Conservation (phyloP, 345 rosid genomes). For the Litchi chinensis region DNA sequence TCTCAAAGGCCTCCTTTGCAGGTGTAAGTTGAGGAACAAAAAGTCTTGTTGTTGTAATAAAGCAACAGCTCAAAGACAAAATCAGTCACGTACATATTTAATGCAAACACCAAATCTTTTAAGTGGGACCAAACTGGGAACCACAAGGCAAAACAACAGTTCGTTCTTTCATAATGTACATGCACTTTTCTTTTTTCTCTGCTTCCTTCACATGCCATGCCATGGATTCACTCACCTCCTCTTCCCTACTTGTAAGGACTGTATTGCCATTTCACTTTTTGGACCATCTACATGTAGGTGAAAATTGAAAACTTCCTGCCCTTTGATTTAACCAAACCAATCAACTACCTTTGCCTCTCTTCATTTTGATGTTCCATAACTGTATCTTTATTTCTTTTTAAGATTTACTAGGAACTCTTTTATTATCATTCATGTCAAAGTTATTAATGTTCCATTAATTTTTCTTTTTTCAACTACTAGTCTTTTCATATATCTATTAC, state of each 20-base stretch:
- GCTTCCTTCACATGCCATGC: conserved; percentile 10
- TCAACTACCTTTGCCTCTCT: too few species aligned
- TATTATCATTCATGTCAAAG: too few species aligned
- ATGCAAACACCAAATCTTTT: conserved; percentile 5
- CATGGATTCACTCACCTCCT: not conserved
- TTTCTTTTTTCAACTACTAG: too few species aligned
- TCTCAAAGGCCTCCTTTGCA: conserved; percentile 18
- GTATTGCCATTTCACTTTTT: not conserved
- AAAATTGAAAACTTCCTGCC: too few species aligned
- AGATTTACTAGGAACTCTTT: too few species aligned
- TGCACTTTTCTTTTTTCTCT: conserved; percentile 10
- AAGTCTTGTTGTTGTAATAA: conserved; percentile 8
- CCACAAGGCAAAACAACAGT: conserved; percentile 15
- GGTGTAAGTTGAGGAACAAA: conserved; percentile 19
- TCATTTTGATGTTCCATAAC: too few species aligned
- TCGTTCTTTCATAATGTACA: not conserved
- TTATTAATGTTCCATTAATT: too few species aligned
- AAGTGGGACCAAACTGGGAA: conserved; percentile 15
- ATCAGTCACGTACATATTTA: conserved; percentile 11
- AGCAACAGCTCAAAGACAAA: conserved; percentile 13
- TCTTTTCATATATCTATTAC: too few species aligned
- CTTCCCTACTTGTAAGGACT: not conserved
- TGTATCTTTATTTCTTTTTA: too few species aligned
- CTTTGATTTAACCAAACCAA: not conserved
- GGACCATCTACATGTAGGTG: not conserved